These are phyloP conservation scores for Gaeumannomyces sp. DNA, from an alignment of 2,329 filamentous ascomycete species.

Conservation along the genomic window DNA sequence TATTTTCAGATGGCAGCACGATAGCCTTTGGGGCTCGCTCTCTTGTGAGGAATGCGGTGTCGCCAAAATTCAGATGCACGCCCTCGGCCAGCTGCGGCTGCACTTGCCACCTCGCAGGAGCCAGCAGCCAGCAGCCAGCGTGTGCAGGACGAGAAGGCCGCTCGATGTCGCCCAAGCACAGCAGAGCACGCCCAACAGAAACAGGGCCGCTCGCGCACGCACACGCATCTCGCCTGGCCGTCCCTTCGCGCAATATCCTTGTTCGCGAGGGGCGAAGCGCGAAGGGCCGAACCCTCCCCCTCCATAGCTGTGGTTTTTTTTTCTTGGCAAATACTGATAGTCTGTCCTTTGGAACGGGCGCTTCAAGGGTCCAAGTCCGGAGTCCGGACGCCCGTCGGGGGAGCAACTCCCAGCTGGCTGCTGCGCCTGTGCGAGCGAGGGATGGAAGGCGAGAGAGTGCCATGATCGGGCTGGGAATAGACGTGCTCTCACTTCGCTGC, in stretches of 20 bases:
- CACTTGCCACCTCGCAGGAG: too few species aligned
- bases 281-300: constrained; percentile 1
- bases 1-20: too few species aligned
- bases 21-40: too few species aligned
- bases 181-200: too few species aligned
- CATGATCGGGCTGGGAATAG: neutral
- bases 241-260: neutral
- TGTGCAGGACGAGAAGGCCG: too few species aligned
- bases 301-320: neutral
- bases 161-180: neutral
- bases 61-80: too few species aligned
- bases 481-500: neutral
- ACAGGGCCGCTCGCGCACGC: neutral
- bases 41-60: too few species aligned
- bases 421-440: neutral
- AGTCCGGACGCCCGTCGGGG: constrained; percentile 8
- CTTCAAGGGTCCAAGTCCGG: neutral
- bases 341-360: neutral
- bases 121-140: neutral
- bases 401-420: neutral
- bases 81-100: too few species aligned
- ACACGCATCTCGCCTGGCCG: neutral
- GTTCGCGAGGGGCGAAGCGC: constrained; percentile 1
- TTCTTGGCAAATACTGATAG: constrained; percentile 2
- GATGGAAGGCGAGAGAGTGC: neutral